A percentile compares a stretch with the other conserved stretches of the same genome.
Evolutionary conservation across 371 early-diverging fungal species (phyloP).

Genomic region (Blakeslea trispora): DNA sequence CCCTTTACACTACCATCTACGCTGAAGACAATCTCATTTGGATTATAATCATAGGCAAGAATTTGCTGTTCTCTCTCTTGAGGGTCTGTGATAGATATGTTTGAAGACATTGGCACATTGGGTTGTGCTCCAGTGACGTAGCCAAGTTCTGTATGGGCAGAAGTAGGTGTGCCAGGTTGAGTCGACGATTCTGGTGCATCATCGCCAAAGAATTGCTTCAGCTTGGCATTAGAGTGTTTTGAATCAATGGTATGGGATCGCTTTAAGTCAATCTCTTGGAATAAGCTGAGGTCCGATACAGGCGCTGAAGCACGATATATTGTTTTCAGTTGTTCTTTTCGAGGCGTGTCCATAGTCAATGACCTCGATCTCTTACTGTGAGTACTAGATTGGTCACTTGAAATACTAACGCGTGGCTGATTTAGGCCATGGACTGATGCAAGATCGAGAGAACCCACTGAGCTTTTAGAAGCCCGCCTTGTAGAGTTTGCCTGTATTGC

Average conservation of each 20-base stretch:
- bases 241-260: background rate
- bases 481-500: background rate
- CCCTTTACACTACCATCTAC: conserved; percentile 86
- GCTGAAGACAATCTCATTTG: conserved; percentile 76
- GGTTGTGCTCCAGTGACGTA: too few species aligned
- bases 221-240: conserved; percentile 37
- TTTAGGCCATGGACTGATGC: too few species aligned
- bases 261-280: background rate
- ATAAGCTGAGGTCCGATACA: background rate
- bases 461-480: too few species aligned
- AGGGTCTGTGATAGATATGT: conserved; percentile 2
- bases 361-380: background rate
- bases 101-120: too few species aligned
- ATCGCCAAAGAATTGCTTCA: conserved; percentile 69
- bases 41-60: conserved; percentile 40
- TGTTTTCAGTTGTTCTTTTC: background rate
- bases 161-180: background rate
- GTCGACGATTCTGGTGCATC: conserved; percentile 34
- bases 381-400: too few species aligned
- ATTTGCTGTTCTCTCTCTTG: conserved; percentile 28
- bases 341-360: background rate
- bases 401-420: too few species aligned
- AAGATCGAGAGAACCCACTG: too few species aligned
- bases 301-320: background rate
- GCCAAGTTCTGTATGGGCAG: background rate